phyloP scores from a whole-genome alignment of 352 stramenopile genomes.

The Phytopythium sindhum region DNA sequence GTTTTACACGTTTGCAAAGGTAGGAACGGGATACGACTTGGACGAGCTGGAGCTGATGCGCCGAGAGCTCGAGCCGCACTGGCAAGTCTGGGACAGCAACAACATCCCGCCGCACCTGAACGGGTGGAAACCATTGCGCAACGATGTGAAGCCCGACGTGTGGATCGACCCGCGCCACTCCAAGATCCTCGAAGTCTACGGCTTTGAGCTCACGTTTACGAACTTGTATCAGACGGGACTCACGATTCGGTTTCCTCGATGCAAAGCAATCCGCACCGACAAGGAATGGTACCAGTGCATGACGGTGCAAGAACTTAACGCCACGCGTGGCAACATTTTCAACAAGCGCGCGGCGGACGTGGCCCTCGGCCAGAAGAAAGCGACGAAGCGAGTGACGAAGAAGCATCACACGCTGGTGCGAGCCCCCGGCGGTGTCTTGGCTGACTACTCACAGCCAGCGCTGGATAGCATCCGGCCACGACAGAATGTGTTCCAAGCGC shows the following conservation, averaged over 20 bases:
- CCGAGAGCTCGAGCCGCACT: conserved; percentile 74
- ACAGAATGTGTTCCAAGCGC: conserved; percentile 58
- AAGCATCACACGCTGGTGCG: conserved; percentile 15
- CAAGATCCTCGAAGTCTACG: conserved; percentile 83
- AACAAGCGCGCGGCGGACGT: conserved; percentile 77
- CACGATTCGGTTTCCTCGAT: conserved; percentile 77
- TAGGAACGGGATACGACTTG: conserved; percentile 82
- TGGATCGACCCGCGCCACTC: conserved; percentile 82
- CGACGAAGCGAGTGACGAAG: conserved; percentile 39
- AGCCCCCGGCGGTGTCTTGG: conserved; percentile 36
- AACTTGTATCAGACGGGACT: conserved; percentile 78
- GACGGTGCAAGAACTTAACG: conserved; percentile 73
- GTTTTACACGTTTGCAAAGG: conserved; percentile 78
- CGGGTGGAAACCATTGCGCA: conserved; percentile 74
- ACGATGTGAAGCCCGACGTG: conserved; percentile 69
- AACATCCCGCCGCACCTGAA: conserved; percentile 73
- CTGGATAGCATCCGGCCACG: conserved; percentile 53
- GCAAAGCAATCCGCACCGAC: conserved; percentile 78
- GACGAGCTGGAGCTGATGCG: conserved; percentile 75
- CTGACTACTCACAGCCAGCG: conserved; percentile 58
- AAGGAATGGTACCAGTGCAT: conserved; percentile 84
- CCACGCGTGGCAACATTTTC: conserved; percentile 49
- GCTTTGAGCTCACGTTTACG: conserved; percentile 82
- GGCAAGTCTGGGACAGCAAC: conserved; percentile 65
- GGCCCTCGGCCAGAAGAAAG: conserved; percentile 58